Percentiles rank a stretch among this genome's conserved stretches.
phyloP scores from a whole-genome alignment of 2,329 filamentous ascomycete species.

The Trichoderma sp. region DNA sequence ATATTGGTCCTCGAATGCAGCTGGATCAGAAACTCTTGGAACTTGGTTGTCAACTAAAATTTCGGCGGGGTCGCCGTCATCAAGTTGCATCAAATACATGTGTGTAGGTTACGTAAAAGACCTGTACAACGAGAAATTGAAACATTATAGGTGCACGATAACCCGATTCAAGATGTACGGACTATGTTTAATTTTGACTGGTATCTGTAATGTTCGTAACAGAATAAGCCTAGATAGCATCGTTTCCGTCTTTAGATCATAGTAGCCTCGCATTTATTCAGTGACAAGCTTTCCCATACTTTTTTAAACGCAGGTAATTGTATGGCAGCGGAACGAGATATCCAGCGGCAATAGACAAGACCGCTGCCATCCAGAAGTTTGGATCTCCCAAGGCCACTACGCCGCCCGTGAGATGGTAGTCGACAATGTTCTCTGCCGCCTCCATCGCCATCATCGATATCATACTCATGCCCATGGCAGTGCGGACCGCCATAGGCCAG shows the following conservation, averaged over 20 bases:
- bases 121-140: background rate
- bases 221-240: no score
- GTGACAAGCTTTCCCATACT: slow-evolving; percentile 54
- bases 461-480: slow-evolving; percentile 61
- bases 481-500: slow-evolving; percentile 52
- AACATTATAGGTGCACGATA: background rate
- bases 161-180: background rate
- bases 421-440: slow-evolving; percentile 56
- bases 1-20: no score
- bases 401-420: slow-evolving; percentile 59
- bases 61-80: no score
- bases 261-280: slow-evolving; percentile 31
- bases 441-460: slow-evolving; percentile 65
- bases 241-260: no score
- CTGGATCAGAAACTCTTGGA: no score
- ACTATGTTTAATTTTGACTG: background rate
- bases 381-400: slow-evolving; percentile 51
- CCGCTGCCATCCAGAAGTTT: slow-evolving; percentile 56
- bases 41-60: background rate
- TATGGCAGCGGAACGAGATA: slow-evolving; percentile 57
- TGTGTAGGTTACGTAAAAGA: no score
- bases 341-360: slow-evolving; percentile 48
- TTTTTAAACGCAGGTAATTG: slow-evolving; percentile 54
- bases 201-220: no score
- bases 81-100: no score